phyloP scores from a whole-genome alignment of 768 basidiomycete genomes.

The Xanthoconium stramineum region DNA sequence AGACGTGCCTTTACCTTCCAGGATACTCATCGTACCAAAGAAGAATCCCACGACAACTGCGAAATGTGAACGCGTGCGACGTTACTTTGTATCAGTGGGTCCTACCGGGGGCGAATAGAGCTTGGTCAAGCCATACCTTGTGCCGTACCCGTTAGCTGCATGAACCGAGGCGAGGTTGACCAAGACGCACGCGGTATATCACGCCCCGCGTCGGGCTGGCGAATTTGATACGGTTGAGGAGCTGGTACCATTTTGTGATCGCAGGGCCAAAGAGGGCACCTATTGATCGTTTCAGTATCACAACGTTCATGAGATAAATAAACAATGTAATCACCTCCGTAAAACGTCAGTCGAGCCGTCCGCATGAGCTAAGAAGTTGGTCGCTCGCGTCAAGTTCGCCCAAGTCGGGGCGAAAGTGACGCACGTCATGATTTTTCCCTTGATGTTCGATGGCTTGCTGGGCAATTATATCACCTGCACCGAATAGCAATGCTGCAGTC shows the following conservation, averaged over 20 bases:
- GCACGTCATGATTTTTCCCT: conserved; percentile 73
- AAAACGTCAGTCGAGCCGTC: conserved; percentile 64
- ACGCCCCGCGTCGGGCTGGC: conserved; percentile 54
- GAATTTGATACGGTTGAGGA: conserved; percentile 71
- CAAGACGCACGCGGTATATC: conserved; percentile 53
- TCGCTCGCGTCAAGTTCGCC: neutral
- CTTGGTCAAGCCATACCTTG: conserved; percentile 82
- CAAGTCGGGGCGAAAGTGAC: conserved; percentile 20
- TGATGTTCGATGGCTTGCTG: conserved; percentile 80
- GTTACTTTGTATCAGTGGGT: neutral
- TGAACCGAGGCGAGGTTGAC: neutral
- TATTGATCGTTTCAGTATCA: conserved; percentile 13
- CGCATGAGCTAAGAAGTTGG: conserved; percentile 44
- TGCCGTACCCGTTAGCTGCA: neutral
- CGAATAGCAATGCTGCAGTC: conserved; percentile 67
- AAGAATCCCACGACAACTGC: conserved; percentile 49
- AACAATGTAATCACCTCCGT: conserved; percentile 51
- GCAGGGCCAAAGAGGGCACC: conserved; percentile 77
- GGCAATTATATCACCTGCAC: conserved; percentile 75
- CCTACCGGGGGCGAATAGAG: conserved; percentile 65
- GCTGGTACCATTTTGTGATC: conserved; percentile 78
- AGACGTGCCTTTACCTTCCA: conserved; percentile 67
- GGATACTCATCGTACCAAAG: conserved; percentile 72
- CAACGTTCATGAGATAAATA: neutral
- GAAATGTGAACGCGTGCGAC: conserved; percentile 1